Conservation (phyloP, 2,329 filamentous ascomycete species). For the Fusarium concolor region DNA sequence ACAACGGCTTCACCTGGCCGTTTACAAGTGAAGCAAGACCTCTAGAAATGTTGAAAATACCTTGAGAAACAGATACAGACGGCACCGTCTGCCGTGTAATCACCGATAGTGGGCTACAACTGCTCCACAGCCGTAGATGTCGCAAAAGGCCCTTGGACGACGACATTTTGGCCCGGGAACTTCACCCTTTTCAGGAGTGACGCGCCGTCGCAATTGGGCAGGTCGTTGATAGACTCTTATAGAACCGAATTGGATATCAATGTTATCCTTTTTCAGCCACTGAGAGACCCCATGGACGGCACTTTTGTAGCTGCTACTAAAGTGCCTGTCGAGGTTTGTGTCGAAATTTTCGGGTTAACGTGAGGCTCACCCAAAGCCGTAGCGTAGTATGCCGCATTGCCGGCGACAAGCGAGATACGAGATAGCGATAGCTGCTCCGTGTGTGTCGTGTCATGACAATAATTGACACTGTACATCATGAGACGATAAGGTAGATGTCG, state of each 20-base stretch:
- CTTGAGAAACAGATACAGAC: conserved; percentile 9
- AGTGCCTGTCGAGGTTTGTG: conserved; percentile 12
- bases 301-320: conserved; percentile 44
- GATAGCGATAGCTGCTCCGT: conserved; percentile 29
- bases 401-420: conserved; percentile 45
- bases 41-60: conserved; percentile 15
- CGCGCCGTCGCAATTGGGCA: conserved; percentile 43
- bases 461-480: conserved; percentile 34
- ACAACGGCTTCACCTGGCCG: conserved; percentile 22
- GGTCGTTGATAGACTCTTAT: conserved; percentile 32
- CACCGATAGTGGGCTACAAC: conserved; percentile 36
- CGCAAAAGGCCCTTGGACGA: conserved; percentile 47
- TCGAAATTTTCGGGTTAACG: conserved; percentile 42
- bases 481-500: not conserved
- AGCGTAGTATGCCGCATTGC: conserved; percentile 10
- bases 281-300: conserved; percentile 40
- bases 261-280: conserved; percentile 31
- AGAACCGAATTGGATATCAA: conserved; percentile 1
- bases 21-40: conserved; percentile 25
- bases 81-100: conserved; percentile 33
- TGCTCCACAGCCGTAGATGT: conserved; percentile 46
- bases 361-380: too few species aligned
- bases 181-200: conserved; percentile 30
- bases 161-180: conserved; percentile 41
- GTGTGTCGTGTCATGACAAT: conserved; percentile 28